Conservation (phyloP, 2,329 filamentous ascomycete genomes). For the Cyclaneusma minus region DNA sequence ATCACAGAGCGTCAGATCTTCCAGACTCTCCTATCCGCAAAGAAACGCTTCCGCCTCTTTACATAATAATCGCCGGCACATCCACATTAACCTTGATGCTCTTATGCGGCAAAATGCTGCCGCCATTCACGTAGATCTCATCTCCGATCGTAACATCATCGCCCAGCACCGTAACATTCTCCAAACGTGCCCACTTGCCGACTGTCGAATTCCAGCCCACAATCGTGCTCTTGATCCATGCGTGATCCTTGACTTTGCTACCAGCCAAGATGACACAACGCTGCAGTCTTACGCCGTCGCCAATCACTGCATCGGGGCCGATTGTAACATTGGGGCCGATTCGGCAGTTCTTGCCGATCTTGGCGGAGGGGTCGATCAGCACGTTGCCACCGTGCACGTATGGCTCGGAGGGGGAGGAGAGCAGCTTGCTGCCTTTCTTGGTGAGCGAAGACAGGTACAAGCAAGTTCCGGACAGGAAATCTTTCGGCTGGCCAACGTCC, state of each 20-base stretch:
- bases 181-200: slow-evolving; percentile 86
- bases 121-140: slow-evolving; percentile 96
- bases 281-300: slow-evolving; percentile 87
- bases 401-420: slow-evolving; percentile 56
- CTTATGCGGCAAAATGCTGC: slow-evolving; percentile 92
- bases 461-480: slow-evolving; percentile 92
- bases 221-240: slow-evolving; percentile 97
- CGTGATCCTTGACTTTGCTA: slow-evolving; percentile 95
- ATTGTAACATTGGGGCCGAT: slow-evolving; percentile 97
- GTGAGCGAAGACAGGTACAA: slow-evolving; percentile 86
- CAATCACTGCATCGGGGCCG: slow-evolving; percentile 80
- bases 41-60: slow-evolving; percentile 16
- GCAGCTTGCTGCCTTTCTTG: slow-evolving; percentile 77
- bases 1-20: too few species aligned
- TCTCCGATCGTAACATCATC: slow-evolving; percentile 97
- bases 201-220: slow-evolving; percentile 97
- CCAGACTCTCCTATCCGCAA: too few species aligned
- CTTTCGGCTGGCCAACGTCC: slow-evolving; percentile 97
- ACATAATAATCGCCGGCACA: slow-evolving; percentile 55
- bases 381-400: slow-evolving; percentile 92
- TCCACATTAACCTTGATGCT: slow-evolving; percentile 98
- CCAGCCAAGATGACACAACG: slow-evolving; percentile 79
- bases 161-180: slow-evolving; percentile 95
- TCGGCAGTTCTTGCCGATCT: slow-evolving; percentile 96
- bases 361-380: slow-evolving; percentile 81